Percentiles rank a stretch among this genome's conserved stretches.
These are phyloP conservation scores for Chrysoporthe cubensis DNA, from an alignment of 2,329 filamentous ascomycete genomes.

Conservation along the genomic window DNA sequence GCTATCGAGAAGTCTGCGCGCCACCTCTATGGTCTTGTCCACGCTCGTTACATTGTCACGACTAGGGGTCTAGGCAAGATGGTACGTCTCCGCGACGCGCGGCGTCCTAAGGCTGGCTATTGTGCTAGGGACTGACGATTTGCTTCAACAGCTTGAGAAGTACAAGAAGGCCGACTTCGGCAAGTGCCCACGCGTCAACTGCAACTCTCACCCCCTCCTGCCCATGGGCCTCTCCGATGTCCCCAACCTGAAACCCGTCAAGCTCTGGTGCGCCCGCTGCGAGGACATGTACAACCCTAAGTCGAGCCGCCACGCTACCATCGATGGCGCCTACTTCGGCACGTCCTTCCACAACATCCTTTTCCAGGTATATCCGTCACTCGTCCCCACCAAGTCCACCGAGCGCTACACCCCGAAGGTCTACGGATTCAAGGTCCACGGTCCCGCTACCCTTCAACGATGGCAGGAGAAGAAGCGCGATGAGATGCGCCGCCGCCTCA, in stretches of 20 bases:
- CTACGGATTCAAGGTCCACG: conserved; percentile 96
- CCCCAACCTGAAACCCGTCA: conserved; percentile 85
- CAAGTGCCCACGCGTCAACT: conserved; percentile 96
- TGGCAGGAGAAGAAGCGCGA: conserved; percentile 87
- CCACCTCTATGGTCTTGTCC: conserved; percentile 93
- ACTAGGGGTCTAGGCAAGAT: conserved; percentile 94
- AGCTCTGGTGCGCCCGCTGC: conserved; percentile 95
- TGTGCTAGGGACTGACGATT: conserved; percentile 2
- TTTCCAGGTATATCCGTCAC: conserved; percentile 94
- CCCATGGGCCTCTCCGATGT: conserved; percentile 94
- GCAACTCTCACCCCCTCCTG: conserved; percentile 87
- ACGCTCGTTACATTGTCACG: conserved; percentile 95
- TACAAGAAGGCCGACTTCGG: conserved; percentile 98
- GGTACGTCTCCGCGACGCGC: conserved; percentile 60
- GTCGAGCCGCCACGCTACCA: conserved; percentile 90
- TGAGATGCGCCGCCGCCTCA: conserved; percentile 78
- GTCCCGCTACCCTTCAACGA: conserved; percentile 80
- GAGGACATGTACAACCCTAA: conserved; percentile 99
- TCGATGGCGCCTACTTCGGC: conserved; percentile 98
- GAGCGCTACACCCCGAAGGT: conserved; percentile 87
- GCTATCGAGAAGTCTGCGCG: conserved; percentile 96
- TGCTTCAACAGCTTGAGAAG: conserved; percentile 83
- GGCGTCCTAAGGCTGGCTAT: neutral
- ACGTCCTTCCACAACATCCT: conserved; percentile 99
- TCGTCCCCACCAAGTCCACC: conserved; percentile 83